Evolutionary conservation across 331 rosid species (phyloP).

Genomic region (Malus hybrid): DNA sequence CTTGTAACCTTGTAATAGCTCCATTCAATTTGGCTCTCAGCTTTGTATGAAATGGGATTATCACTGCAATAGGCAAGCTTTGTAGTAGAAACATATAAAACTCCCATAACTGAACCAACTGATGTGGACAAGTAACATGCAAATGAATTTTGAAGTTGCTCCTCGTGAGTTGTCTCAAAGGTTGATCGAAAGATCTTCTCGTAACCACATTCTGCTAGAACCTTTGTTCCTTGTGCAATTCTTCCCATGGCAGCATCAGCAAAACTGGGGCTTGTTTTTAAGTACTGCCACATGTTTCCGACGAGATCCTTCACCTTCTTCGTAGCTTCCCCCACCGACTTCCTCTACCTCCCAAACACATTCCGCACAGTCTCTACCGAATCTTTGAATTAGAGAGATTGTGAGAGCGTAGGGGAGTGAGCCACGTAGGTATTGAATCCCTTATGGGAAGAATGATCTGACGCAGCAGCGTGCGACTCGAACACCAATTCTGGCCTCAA

Average conservation of each 20-base stretch:
- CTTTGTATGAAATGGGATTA: constrained; percentile 69
- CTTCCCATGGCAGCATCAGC: constrained; percentile 93
- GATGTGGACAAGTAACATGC: constrained; percentile 92
- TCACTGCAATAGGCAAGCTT: constrained; percentile 90
- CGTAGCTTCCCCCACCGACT: constrained; percentile 61
- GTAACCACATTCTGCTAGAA: constrained; percentile 87
- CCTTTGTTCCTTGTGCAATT: constrained; percentile 93
- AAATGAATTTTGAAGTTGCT: constrained; percentile 69
- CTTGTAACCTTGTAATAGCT: constrained; percentile 83
- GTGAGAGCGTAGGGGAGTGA: constrained; percentile 27
- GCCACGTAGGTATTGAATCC: constrained; percentile 28
- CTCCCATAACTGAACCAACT: constrained; percentile 90
- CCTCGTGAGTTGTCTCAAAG: constrained; percentile 69
- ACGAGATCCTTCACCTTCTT: constrained; percentile 79
- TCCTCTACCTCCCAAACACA: constrained; percentile 72
- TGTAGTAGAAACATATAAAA: constrained; percentile 58
- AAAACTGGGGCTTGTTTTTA: constrained; percentile 86
- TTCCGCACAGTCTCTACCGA: constrained; percentile 48
- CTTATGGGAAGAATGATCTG: constrained; percentile 19
- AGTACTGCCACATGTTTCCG: constrained; percentile 89
- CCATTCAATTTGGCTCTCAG: constrained; percentile 58
- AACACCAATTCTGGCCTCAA: constrained; percentile 82
- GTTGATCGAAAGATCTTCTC: constrained; percentile 71
- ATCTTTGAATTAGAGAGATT: constrained; percentile 47
- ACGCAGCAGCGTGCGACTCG: constrained; percentile 29